Base-by-base conservation (phyloP, 2,329 filamentous ascomycete species). In the Penicillium sp. region DNA sequence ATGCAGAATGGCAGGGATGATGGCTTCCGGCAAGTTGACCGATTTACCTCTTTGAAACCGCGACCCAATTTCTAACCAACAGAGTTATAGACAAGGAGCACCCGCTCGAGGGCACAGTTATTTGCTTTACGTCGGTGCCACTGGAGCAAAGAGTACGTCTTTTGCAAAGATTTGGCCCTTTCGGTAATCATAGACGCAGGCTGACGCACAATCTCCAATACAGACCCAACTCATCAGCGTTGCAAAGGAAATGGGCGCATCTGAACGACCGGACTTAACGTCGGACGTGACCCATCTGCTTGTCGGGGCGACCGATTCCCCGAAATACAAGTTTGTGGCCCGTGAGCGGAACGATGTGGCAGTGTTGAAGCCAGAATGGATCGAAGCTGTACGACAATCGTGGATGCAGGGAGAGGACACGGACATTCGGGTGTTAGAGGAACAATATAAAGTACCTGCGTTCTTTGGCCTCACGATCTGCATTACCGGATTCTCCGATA, bases 281-380 rank as follows among this genome's bases (percentile, higher is more conserved):
- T 88, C 88, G 49, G 89, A 96, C 68, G 89, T 95, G 42, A 97
- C 93, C 4, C 93, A 98, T 74, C 83, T 98, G 41, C 81, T 98
- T 55, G 89, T 95, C 54, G 93, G 91, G 67, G 85, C 88, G 62
- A 87, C 89, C 63, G 82, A 92, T 66, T 97, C 92, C 0, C 83
- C 87, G 43, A 98, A 98, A 71, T 98, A 98, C 72, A 87, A 85
- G 69, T 95, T 95, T 76, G 92, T 97, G 63, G 93, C 92, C 46
- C 88, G 86, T 65, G 87, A 92, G 67, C 82, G 93, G 45, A 83
- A 86, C 42, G 93, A 98, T 64, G 85, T 98, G 63, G 84, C 83
- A 66, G 85, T 90, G 43, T 84, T 98, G 74, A 81, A 81, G 38
- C 81, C 86, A n/a, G 80, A 82, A 63, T 98, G 90, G 88, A 80